Percentiles rank a stretch among this genome's conserved stretches.
These are phyloP conservation scores for Penicillium sp. DNA, from an alignment of 2,329 filamentous ascomycete genomes.

Conservation along the genomic window DNA sequence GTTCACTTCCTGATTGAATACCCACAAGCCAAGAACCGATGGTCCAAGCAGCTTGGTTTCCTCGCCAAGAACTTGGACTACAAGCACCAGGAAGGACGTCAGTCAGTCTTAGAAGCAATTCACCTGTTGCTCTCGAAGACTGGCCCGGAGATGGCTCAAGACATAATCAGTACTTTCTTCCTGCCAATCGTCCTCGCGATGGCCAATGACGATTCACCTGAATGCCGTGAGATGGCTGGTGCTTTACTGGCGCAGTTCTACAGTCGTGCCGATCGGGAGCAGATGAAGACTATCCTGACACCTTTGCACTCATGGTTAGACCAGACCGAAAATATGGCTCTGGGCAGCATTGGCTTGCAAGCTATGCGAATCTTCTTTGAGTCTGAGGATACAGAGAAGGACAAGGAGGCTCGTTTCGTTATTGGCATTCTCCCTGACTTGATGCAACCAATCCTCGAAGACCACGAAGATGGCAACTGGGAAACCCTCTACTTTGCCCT, in stretches of 20 bases:
- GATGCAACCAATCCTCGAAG: slow-evolving; percentile 51
- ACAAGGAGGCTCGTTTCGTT: slow-evolving; percentile 67
- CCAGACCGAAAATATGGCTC: slow-evolving; percentile 68
- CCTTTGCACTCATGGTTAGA: slow-evolving; percentile 74
- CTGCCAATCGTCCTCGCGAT: slow-evolving; percentile 81
- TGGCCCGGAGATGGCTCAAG: slow-evolving; percentile 76
- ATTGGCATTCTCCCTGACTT: slow-evolving; percentile 54
- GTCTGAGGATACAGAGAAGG: slow-evolving; percentile 61
- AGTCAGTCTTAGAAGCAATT: slow-evolving; percentile 90
- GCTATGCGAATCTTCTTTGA: slow-evolving; percentile 83
- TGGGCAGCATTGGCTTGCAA: slow-evolving; percentile 73
- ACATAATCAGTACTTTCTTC: slow-evolving; percentile 79
- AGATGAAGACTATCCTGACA: slow-evolving; percentile 66
- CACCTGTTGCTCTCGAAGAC: slow-evolving; percentile 85
- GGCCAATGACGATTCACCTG: slow-evolving; percentile 82
- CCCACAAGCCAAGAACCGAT: slow-evolving; percentile 84
- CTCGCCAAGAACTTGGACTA: slow-evolving; percentile 89
- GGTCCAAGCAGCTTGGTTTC: slow-evolving; percentile 86
- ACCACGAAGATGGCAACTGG: slow-evolving; percentile 56
- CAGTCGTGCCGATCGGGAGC: slow-evolving; percentile 70
- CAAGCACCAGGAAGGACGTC: slow-evolving; percentile 78
- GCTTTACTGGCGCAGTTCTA: slow-evolving; percentile 80
- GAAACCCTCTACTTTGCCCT: slow-evolving; percentile 74
- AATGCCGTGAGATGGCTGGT: slow-evolving; percentile 79
- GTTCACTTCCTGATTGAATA: slow-evolving; percentile 94